Percentiles rank a stretch among this genome's conserved stretches.
phyloP scores from a whole-genome alignment of 495 filamentous ascomycete genomes.

The Daldinia concentrica region DNA sequence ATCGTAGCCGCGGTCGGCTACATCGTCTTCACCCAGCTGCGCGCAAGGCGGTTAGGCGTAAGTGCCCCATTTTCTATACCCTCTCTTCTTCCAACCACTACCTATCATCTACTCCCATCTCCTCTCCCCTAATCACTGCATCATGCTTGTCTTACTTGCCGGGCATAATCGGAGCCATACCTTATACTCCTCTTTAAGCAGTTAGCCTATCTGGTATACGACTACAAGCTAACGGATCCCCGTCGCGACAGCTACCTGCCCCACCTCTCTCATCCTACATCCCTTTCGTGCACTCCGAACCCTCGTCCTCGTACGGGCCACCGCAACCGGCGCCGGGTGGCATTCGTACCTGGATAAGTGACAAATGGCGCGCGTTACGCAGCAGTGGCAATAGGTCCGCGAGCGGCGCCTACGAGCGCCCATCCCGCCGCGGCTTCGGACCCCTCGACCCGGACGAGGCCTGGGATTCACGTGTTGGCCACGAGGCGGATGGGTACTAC shows the following conservation, averaged over 20 bases:
- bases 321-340: conserved; percentile 66
- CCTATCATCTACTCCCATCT: conserved; percentile 33
- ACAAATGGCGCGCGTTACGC: conserved; percentile 59
- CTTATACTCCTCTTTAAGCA: neutral
- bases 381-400: conserved; percentile 61
- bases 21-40: conserved; percentile 66
- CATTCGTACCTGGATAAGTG: conserved; percentile 67
- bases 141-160: conserved; percentile 34
- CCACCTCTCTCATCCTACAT: conserved; percentile 70
- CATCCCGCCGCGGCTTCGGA: conserved; percentile 55
- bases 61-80: conserved; percentile 35
- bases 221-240: conserved; percentile 5
- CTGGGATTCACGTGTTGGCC: conserved; percentile 74
- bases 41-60: conserved; percentile 69
- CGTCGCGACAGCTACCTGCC: conserved; percentile 60
- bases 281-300: conserved; percentile 55
- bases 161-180: conserved; percentile 29
- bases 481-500: conserved; percentile 63
- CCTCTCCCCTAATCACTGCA: conserved; percentile 29
- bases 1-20: conserved; percentile 57
- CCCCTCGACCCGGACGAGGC: conserved; percentile 75
- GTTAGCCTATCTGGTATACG: neutral
- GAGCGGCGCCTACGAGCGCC: conserved; percentile 69
- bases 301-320: conserved; percentile 52
- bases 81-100: conserved; percentile 1